These are phyloP conservation scores for Metschnikowia continentalis DNA, from an alignment of 805 yeast species.

Conservation along the genomic window DNA sequence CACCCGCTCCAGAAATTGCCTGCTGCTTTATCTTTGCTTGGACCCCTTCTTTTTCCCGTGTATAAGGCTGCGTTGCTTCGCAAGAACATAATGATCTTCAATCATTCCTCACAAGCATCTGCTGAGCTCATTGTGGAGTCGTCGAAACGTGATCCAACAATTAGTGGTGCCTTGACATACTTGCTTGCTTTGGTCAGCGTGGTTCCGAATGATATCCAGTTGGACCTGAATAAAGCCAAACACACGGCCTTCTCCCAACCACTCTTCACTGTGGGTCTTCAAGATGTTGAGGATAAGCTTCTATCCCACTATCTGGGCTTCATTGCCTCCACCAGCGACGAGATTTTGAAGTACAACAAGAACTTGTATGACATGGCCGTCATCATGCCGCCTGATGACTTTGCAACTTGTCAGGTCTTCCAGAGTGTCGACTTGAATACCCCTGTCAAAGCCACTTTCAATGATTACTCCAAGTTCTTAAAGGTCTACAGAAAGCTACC, in stretches of 20 bases:
- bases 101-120: conserved; percentile 12
- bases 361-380: conserved; percentile 47
- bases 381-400: conserved; percentile 18
- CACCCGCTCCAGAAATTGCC: conserved; percentile 44
- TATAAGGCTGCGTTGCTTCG: conserved; percentile 63
- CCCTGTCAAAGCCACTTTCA: conserved; percentile 28
- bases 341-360: conserved; percentile 52
- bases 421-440: conserved; percentile 9
- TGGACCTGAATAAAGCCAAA: conserved; percentile 12
- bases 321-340: conserved; percentile 65
- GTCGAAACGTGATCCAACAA: conserved; percentile 11
- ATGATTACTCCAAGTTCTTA: conserved; percentile 37
- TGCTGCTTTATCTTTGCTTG: conserved; percentile 45
- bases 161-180: conserved; percentile 47
- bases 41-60: conserved; percentile 61
- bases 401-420: conserved; percentile 9
- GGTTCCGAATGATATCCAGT: conserved; percentile 53
- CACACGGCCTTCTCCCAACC: conserved; percentile 37
- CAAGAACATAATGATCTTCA: conserved; percentile 43
- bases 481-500: conserved; percentile 25
- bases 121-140: conserved; percentile 9
- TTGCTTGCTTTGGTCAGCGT: conserved; percentile 57
- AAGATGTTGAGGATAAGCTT: conserved; percentile 40
- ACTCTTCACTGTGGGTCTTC: conserved; percentile 59
- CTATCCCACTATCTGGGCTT: conserved; percentile 32